Conservation (phyloP, 2,329 filamentous ascomycete species). For the Paraphoma chrysanthemicola region DNA sequence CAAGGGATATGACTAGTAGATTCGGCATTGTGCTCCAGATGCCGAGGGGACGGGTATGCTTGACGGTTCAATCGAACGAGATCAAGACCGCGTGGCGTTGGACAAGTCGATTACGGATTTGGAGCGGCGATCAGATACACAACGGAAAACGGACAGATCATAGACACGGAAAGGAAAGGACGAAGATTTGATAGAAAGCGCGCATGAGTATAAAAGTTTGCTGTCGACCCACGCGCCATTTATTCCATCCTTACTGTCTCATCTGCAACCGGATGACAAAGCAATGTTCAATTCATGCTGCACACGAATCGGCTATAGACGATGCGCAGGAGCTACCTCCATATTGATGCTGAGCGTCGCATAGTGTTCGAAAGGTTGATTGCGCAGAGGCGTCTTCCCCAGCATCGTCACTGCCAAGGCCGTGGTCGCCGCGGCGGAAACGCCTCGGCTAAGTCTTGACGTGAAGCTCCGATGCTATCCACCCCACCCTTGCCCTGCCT, state of each 20-base stretch:
- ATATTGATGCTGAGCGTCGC: too few relatives aligned
- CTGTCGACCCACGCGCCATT: background rate
- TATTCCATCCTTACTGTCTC: background rate
- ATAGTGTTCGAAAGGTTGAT: too few relatives aligned
- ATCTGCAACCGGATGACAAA: background rate
- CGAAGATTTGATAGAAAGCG: background rate
- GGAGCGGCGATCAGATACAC: too few relatives aligned
- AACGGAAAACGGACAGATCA: too few relatives aligned
- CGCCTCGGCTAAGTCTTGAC: slow-evolving; percentile 20
- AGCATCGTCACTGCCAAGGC: slow-evolving; percentile 13
- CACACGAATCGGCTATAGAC: too few relatives aligned
- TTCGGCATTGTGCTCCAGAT: slow-evolving; percentile 23
- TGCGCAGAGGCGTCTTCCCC: background rate
- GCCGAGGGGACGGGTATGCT: background rate
- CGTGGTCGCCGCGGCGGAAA: slow-evolving; percentile 7
- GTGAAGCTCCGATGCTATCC: slow-evolving; percentile 26
- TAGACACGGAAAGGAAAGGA: background rate
- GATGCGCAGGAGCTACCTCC: too few relatives aligned
- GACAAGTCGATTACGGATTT: too few relatives aligned
- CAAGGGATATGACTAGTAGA: slow-evolving; percentile 30
- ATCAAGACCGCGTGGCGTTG: too few relatives aligned
- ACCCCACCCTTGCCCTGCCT: slow-evolving; percentile 18
- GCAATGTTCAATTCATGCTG: background rate
- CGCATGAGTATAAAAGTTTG: background rate
- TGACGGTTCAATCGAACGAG: too few relatives aligned